Evolutionary conservation across 2,329 filamentous ascomycete genomes (phyloP).

Genomic region (Ophiostoma piceae): DNA sequence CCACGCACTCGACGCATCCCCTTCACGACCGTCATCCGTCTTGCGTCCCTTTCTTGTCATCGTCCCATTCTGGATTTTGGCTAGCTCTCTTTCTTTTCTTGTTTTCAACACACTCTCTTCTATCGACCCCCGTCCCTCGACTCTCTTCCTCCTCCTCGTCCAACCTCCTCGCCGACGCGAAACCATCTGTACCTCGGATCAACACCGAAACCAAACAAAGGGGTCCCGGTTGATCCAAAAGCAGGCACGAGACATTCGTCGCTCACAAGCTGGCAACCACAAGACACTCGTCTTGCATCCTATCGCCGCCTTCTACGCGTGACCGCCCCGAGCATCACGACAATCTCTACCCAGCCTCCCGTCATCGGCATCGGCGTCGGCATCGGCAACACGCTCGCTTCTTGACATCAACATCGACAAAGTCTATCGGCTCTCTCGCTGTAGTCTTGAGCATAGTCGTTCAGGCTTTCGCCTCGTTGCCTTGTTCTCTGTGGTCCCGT

Average conservation of each 20-base stretch:
- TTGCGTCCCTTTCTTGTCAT: slow-evolving; percentile 7
- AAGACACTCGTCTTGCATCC: background rate
- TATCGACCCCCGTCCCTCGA: background rate
- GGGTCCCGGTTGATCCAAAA: background rate
- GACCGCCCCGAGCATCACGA: background rate
- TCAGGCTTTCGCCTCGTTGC: background rate
- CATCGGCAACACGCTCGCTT: background rate
- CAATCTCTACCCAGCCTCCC: slow-evolving; percentile 10
- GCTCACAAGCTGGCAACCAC: background rate
- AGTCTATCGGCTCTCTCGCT: background rate
- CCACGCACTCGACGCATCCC: background rate
- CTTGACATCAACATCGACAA: slow-evolving; percentile 1
- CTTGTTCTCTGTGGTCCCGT: background rate
- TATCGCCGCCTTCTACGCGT: background rate
- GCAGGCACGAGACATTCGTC: background rate
- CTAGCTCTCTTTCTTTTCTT: background rate
- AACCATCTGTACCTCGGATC: slow-evolving; percentile 5
- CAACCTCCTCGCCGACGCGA: slow-evolving; percentile 6
- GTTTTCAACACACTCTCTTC: background rate
- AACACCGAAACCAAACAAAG: background rate
- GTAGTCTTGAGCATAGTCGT: background rate
- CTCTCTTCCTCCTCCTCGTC: background rate
- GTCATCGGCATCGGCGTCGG: background rate
- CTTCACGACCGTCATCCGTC: background rate
- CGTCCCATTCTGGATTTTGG: background rate